phyloP scores from a whole-genome alignment of 106 monocot species.

The Agapanthus africanus region DNA sequence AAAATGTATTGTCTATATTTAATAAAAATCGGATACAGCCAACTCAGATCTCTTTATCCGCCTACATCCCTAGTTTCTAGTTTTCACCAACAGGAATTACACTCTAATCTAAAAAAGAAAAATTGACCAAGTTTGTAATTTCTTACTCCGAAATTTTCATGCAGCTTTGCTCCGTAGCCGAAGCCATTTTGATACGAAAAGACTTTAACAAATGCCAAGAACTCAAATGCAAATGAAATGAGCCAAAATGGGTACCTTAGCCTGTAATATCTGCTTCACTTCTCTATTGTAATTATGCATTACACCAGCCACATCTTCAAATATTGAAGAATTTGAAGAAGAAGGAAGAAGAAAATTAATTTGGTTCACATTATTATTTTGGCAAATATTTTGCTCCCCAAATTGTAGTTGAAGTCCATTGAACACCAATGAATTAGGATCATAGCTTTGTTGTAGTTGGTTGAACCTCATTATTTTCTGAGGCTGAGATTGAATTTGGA shows the following conservation, averaged over 20 bases:
- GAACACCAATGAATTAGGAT: neutral
- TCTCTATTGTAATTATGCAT: neutral
- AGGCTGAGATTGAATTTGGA: neutral
- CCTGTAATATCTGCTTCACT: neutral
- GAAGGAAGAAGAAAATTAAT: constrained; percentile 1
- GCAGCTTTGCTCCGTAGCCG: no score
- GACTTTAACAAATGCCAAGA: no score
- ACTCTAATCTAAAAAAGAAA: no score
- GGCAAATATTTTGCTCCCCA: neutral
- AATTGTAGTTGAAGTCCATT: constrained; percentile 1
- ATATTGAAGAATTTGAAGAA: neutral
- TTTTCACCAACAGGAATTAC: no score
- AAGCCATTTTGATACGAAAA: no score
- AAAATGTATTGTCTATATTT: no score
- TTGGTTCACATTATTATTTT: neutral
- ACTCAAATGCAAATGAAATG: no score
- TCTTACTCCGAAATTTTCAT: no score
- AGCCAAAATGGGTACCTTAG: neutral
- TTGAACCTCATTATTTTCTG: neutral
- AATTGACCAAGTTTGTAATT: no score
- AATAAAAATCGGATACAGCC: no score
- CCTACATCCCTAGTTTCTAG: no score
- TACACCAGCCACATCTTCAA: neutral
- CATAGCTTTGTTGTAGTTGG: neutral
- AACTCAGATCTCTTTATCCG: no score